Base-by-base conservation (phyloP, 805 yeast species). In the Spathaspora passalidarum region DNA sequence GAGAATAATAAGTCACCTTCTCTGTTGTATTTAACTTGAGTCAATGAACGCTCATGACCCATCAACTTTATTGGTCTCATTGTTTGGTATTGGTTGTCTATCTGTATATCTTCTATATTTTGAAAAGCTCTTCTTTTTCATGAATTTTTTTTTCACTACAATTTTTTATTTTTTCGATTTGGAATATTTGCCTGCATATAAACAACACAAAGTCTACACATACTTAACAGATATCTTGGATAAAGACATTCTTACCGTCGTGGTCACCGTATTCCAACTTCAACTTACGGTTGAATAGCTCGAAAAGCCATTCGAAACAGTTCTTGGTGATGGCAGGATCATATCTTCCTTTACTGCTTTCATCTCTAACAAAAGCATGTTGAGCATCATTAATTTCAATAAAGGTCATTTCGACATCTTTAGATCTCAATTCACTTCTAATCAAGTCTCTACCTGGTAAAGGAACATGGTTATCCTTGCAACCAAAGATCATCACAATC, bases 21-120 rank as follows among this genome's bases (percentile, higher is more conserved):
- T 51, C 82, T 78, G 79, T 94, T 94, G 75, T 84, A 94, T 65
- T 88, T 92, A 57, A 94, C 91, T 76, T 94, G 98, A 41, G 98
- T 91, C 58, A 94, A 75, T 55, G 98, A 89, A 80, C 99, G 96
- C 74, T 88, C 96, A 72, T 94, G 99, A 49, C 98, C 98, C 78
- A 87, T 86, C 59, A 86, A 73, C 75, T 82, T 72, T 64, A 72
- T 66, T 44, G 78, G 78, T 66, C 76, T 71, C 78, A 72, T 72
- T 8, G 29, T 46, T 11, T 25, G 34, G 13, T n/a, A 13, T 10
- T 29, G 5, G 16, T 7, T 7, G 3, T 29, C n/a, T 29, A 10
- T 29, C 34, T 29, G 14, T 29, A 10, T 29, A n/a, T 29, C 6
- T 29, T 29, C 13, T 29, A 6, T 25, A 29, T 13, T 29, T 29